Evolutionary conservation across 768 basidiomycete species (phyloP).

Genomic region (Mycena rebaudengoi): DNA sequence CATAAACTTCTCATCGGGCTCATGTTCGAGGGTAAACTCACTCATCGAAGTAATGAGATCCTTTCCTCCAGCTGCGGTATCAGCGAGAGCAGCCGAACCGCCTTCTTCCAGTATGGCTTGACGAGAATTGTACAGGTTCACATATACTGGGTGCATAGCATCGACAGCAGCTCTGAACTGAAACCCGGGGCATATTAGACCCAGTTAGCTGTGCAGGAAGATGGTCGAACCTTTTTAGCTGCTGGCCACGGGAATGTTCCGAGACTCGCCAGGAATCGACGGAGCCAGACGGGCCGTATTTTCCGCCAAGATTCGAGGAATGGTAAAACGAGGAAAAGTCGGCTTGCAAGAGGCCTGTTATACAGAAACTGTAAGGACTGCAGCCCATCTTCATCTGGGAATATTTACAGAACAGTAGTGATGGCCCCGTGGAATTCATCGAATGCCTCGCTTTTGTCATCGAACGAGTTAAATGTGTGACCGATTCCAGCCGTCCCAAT

Average conservation of each 20-base stretch:
- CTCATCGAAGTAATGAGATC: slow-evolving; percentile 36
- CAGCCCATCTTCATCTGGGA: too few species aligned
- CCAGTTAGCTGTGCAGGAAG: too few species aligned
- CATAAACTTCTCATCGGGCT: too few species aligned
- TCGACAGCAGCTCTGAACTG: slow-evolving; percentile 36
- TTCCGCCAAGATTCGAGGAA: slow-evolving; percentile 34
- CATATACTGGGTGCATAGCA: slow-evolving; percentile 32
- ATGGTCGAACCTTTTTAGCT: slow-evolving; percentile 23
- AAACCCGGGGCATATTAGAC: too few species aligned
- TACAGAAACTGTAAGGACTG: not conserved
- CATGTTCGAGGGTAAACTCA: too few species aligned
- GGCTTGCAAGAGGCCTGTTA: slow-evolving; percentile 33
- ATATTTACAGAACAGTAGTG: slow-evolving; percentile 15
- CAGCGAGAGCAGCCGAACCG: slow-evolving; percentile 29
- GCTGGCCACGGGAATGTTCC: slow-evolving; percentile 33
- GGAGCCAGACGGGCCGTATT: slow-evolving; percentile 33
- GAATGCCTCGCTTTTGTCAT: slow-evolving; percentile 17
- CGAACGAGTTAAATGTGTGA: slow-evolving; percentile 25
- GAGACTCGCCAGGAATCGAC: slow-evolving; percentile 24
- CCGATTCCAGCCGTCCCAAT: slow-evolving; percentile 34
- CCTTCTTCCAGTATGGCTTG: slow-evolving; percentile 26
- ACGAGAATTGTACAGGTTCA: slow-evolving; percentile 22
- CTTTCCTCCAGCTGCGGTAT: slow-evolving; percentile 27
- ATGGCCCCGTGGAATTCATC: slow-evolving; percentile 24
- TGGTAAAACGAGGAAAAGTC: slow-evolving; percentile 33